These are phyloP conservation scores for Nicotiana otophora DNA, from an alignment of 257 asterid genomes.

Conservation along the genomic window DNA sequence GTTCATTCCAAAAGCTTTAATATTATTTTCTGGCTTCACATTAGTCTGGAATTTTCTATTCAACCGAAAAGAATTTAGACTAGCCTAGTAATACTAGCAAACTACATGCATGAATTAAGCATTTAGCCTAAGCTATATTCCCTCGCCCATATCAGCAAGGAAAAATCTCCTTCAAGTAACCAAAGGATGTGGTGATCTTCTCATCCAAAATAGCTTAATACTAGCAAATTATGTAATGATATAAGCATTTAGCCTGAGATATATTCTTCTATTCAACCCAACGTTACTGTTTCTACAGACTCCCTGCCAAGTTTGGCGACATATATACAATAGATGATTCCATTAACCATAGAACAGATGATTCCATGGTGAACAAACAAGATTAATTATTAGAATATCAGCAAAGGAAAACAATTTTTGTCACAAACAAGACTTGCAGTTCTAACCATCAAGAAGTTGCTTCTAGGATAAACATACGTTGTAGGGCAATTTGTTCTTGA, in stretches of 20 bases:
- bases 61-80: background rate
- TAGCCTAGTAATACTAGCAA: background rate
- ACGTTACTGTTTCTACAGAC: background rate
- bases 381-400: background rate
- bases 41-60: too few species aligned
- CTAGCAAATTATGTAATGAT: background rate
- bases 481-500: background rate
- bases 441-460: background rate
- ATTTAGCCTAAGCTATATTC: background rate
- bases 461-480: background rate
- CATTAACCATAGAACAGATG: too few species aligned
- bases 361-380: background rate
- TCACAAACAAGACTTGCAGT: background rate
- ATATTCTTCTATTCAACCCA: background rate
- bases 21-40: too few species aligned
- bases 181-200: background rate
- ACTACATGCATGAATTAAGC: background rate
- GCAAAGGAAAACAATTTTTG: background rate
- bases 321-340: background rate
- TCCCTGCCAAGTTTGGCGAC: background rate
- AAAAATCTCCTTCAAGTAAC: constrained; percentile 7
- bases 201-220: background rate
- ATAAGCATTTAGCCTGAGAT: background rate
- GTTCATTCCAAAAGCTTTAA: too few species aligned
- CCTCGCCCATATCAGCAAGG: constrained; percentile 55